Evolutionary conservation across 2,329 filamentous ascomycete species (phyloP).

Genomic region (Septoria petroselini): DNA sequence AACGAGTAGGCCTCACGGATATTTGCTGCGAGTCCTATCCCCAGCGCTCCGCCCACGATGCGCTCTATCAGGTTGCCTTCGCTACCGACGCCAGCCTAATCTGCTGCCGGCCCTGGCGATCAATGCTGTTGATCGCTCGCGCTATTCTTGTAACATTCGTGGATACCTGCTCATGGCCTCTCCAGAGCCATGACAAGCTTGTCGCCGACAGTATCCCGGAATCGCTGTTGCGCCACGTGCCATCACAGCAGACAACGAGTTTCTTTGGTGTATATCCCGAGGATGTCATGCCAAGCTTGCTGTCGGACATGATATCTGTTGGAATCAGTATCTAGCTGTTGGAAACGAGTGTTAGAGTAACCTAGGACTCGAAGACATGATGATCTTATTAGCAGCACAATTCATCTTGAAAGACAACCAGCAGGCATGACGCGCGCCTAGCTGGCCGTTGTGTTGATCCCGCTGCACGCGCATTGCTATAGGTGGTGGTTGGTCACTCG

Average conservation of each 20-base stretch:
- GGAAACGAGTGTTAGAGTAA: neutral
- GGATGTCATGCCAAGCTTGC: neutral
- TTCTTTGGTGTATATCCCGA: conserved; percentile 21
- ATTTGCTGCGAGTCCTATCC: conserved; percentile 42
- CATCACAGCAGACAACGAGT: conserved; percentile 30
- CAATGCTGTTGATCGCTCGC: conserved; percentile 35
- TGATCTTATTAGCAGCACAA: too few relatives aligned
- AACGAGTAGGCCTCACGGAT: conserved; percentile 63
- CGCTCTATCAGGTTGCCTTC: conserved; percentile 35
- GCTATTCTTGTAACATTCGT: conserved; percentile 39
- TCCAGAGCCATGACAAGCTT: conserved; percentile 17
- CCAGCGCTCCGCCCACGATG: conserved; percentile 35
- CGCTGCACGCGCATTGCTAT: neutral
- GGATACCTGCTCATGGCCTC: conserved; percentile 27
- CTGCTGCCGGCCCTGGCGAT: conserved; percentile 35
- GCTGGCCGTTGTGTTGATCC: neutral
- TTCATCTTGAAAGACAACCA: too few relatives aligned
- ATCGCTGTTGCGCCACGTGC: conserved; percentile 32
- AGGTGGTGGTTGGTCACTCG: neutral
- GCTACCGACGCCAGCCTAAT: conserved; percentile 39
- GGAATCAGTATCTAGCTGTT: too few relatives aligned
- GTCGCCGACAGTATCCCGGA: conserved; percentile 28
- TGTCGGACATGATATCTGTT: neutral
- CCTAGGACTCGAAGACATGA: neutral
- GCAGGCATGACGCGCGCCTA: neutral